Conservation (phyloP, 495 filamentous ascomycete species). For the Lophium mytilinum region DNA sequence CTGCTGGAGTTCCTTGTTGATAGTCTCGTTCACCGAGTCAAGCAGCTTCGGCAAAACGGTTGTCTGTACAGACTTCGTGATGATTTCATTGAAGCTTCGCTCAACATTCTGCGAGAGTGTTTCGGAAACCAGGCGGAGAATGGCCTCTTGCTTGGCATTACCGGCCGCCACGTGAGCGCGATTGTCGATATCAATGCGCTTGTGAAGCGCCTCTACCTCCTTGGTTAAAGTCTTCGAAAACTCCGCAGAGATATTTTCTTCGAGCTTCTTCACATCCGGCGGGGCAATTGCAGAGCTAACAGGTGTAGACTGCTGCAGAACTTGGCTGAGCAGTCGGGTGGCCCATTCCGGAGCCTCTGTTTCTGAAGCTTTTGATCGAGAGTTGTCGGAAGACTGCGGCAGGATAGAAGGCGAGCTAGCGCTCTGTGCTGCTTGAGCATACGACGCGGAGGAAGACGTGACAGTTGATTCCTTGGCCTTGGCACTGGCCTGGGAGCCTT, state of each 20-base stretch:
- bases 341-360: conserved; percentile 19
- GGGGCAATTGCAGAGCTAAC: conserved; percentile 26
- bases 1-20: conserved; percentile 17
- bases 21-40: not conserved
- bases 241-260: conserved; percentile 46
- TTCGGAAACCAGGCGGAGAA: conserved; percentile 78
- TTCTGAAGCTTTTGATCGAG: not conserved
- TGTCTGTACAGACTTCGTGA: conserved; percentile 34
- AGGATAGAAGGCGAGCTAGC: conserved; percentile 7
- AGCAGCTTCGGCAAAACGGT: not conserved
- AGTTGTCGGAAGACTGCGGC: not conserved
- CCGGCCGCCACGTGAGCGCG: conserved; percentile 56
- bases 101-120: conserved; percentile 89
- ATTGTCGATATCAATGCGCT: conserved; percentile 56
- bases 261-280: conserved; percentile 46
- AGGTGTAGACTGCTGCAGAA: conserved; percentile 3
- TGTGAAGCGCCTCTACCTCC: conserved; percentile 53
- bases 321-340: conserved; percentile 12
- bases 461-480: conserved; percentile 7
- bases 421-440: conserved; percentile 21
- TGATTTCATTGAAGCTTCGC: conserved; percentile 61
- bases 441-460: conserved; percentile 8
- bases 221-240: conserved; percentile 48
- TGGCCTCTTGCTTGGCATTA: conserved; percentile 62
- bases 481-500: conserved; percentile 27